Percentiles rank a stretch among this genome's conserved stretches.
Evolutionary conservation across 1,284 basidiomycete species (phyloP).

Genomic region (Papiliotrema fonsecae): DNA sequence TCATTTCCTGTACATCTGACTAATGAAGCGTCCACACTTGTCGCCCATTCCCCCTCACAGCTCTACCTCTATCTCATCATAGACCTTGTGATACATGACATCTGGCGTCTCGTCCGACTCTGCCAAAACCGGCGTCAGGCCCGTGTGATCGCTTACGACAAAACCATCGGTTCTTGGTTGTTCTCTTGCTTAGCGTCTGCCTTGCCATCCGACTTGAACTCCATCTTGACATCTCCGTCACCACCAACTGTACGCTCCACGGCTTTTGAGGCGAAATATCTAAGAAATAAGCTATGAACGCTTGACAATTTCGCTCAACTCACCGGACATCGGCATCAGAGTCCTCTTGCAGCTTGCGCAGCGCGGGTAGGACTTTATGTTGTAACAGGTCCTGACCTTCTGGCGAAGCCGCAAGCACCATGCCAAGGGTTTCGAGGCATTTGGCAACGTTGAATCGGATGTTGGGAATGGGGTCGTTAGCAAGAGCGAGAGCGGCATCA

Average conservation of each 20-base stretch:
- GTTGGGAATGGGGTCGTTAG: conserved; percentile 92
- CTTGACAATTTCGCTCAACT: conserved; percentile 1
- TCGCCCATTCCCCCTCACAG: no score
- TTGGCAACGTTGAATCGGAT: conserved; percentile 99
- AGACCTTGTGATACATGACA: no score
- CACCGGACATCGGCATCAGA: conserved; percentile 90
- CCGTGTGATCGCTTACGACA: not conserved
- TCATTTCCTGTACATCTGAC: no score
- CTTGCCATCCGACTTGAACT: not conserved
- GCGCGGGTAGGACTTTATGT: conserved; percentile 69
- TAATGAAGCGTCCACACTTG: no score
- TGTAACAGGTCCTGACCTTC: conserved; percentile 73
- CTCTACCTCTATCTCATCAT: no score
- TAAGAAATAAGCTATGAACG: not conserved
- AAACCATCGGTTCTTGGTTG: not conserved
- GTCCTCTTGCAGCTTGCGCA: conserved; percentile 87
- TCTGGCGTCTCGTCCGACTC: not conserved
- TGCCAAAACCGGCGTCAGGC: no score
- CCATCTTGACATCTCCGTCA: conserved; percentile 8
- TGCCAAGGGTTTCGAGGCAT: conserved; percentile 79
- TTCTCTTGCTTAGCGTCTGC: no score
- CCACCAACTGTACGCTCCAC: conserved; percentile 44
- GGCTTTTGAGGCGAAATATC: conserved; percentile 48
- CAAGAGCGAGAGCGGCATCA: conserved; percentile 76
- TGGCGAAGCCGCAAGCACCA: conserved; percentile 59